A percentile compares a stretch with the other conserved stretches of the same genome.
phyloP scores from a whole-genome alignment of 345 rosid species.

The Pseudoturritis turrita region DNA sequence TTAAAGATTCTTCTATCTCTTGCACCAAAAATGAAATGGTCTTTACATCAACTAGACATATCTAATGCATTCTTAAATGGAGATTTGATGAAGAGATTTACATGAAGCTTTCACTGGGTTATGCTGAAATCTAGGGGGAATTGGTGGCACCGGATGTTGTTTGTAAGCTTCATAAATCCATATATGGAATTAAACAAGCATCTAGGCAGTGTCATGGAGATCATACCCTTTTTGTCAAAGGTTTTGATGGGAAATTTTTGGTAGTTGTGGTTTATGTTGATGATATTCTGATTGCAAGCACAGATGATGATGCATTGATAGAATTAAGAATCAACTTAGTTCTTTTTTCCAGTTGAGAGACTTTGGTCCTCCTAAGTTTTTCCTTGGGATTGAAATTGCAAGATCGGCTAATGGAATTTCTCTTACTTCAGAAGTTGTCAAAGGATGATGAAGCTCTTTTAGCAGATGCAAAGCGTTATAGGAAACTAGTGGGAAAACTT shows the following conservation, averaged over 20 bases:
- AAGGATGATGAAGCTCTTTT: fast-evolving
- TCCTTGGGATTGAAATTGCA: not conserved
- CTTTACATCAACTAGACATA: not conserved
- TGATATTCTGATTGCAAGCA: not conserved
- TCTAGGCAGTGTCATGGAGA: no score
- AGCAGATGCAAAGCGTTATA: fast-evolving
- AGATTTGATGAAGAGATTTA: not conserved
- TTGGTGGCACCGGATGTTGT: no score
- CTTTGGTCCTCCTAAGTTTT: not conserved
- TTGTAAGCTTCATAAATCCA: no score
- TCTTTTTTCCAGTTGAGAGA: not conserved
- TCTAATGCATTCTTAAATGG: not conserved
- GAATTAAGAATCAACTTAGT: not conserved
- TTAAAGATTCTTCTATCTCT: not conserved
- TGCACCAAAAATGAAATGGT: not conserved
- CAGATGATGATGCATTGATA: not conserved
- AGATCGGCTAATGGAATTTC: fast-evolving
- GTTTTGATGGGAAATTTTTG: no score
- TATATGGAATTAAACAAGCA: no score
- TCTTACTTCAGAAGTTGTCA: not conserved
- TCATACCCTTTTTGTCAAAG: no score
- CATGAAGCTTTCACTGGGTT: not conserved
- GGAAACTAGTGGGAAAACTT: not conserved
- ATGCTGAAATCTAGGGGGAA: no score
- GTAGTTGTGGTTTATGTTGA: no score